Percentiles rank a stretch among this genome's conserved stretches.
These are phyloP conservation scores for Zymoseptoria brevis DNA, from an alignment of 2,329 filamentous ascomycete species.

Conservation along the genomic window DNA sequence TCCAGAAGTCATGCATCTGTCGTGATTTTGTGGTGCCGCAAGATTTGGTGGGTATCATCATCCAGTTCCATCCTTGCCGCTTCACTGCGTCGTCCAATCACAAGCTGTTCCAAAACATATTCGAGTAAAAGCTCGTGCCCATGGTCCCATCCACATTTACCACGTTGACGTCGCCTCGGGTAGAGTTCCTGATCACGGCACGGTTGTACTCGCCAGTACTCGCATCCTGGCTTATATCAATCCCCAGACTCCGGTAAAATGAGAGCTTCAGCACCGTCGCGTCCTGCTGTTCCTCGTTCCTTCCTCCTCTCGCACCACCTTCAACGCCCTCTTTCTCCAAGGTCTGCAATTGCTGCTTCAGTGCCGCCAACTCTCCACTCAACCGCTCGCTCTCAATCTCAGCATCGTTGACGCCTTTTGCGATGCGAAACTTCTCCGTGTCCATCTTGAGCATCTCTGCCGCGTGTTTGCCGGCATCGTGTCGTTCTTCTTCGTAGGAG, in stretches of 20 bases:
- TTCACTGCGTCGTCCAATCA: slow-evolving; percentile 32
- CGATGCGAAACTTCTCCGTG: slow-evolving; percentile 86
- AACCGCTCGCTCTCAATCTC: slow-evolving; percentile 95
- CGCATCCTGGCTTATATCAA: slow-evolving; percentile 73
- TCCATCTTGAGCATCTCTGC: slow-evolving; percentile 78
- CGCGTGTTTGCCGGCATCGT: slow-evolving; percentile 73
- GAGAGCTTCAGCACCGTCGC: slow-evolving; percentile 64
- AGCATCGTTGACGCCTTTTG: slow-evolving; percentile 81
- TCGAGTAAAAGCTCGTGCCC: slow-evolving; percentile 83
- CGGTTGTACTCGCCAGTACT: slow-evolving; percentile 73
- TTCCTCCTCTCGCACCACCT: slow-evolving; percentile 51
- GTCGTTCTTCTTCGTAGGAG: slow-evolving; percentile 63
- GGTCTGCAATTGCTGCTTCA: slow-evolving; percentile 68
- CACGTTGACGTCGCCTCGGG: slow-evolving; percentile 86
- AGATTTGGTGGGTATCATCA: neutral
- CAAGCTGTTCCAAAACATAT: slow-evolving; percentile 90
- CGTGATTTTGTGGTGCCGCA: neutral
- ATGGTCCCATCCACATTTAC: slow-evolving; percentile 86
- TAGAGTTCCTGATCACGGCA: slow-evolving; percentile 75
- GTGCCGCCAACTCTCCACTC: slow-evolving; percentile 64
- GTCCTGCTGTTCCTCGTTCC: slow-evolving; percentile 35
- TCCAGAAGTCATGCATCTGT: neutral
- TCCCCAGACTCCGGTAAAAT: slow-evolving; percentile 83
- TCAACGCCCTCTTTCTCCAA: slow-evolving; percentile 83
- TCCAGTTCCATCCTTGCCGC: neutral